Percentiles rank a stretch among this genome's conserved stretches.
These are phyloP conservation scores for Capniomyces stellatus DNA, from an alignment of 371 early-diverging fungal species.

Conservation along the genomic window DNA sequence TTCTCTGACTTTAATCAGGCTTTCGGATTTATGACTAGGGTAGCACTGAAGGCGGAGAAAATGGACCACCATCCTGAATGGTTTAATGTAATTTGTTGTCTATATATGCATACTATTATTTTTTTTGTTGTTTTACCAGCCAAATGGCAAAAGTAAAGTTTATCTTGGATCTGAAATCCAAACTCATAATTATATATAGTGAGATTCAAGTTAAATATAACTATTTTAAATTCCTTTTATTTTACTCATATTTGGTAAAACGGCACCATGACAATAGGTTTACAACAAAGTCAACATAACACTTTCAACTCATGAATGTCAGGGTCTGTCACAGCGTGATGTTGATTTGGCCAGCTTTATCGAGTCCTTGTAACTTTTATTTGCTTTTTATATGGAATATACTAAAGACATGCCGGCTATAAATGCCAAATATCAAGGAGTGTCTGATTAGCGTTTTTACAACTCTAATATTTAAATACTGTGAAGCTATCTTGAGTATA, in stretches of 20 bases:
- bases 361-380: slow-evolving; percentile 24
- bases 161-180: too few relatives aligned
- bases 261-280: background rate
- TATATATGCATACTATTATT: background rate
- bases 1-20: slow-evolving; percentile 76
- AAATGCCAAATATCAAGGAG: too few relatives aligned
- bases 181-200: background rate
- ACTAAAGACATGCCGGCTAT: too few relatives aligned
- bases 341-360: slow-evolving; percentile 60
- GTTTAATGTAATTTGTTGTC: slow-evolving; percentile 48
- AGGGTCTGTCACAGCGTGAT: slow-evolving; percentile 61
- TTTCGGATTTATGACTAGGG: slow-evolving; percentile 84
- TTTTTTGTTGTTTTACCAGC: slow-evolving; percentile 25
- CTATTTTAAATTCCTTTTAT: background rate
- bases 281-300: slow-evolving; percentile 82
- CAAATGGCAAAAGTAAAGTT: too few relatives aligned
- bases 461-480: too few relatives aligned
- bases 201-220: background rate
- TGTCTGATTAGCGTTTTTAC: too few relatives aligned
- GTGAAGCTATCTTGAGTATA: too few relatives aligned
- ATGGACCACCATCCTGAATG: slow-evolving; percentile 90
- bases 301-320: slow-evolving; percentile 76
- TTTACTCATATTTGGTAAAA: background rate
- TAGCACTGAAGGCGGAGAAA: slow-evolving; percentile 78
- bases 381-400: too few relatives aligned